These are phyloP conservation scores for Erythrobasidium hasegawianum DNA, from an alignment of 1,284 basidiomycete species.

Conservation along the genomic window DNA sequence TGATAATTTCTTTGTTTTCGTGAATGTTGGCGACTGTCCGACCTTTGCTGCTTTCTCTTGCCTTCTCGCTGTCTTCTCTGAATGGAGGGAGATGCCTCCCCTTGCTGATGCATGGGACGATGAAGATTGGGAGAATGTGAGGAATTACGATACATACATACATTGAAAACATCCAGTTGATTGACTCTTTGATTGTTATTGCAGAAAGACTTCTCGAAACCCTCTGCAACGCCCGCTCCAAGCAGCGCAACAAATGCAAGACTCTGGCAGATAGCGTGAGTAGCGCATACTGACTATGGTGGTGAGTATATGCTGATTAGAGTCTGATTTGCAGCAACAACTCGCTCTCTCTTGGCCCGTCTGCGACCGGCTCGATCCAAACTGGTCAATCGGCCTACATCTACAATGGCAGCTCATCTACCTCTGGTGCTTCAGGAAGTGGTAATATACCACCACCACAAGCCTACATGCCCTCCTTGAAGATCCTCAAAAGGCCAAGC, in stretches of 20 bases:
- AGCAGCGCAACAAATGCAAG: conserved; percentile 17
- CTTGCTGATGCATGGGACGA: conserved; percentile 26
- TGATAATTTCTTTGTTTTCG: no score
- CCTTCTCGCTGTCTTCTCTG: no score
- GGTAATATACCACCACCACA: conserved; percentile 8
- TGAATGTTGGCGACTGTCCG: no score
- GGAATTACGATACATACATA: no score
- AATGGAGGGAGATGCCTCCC: not conserved
- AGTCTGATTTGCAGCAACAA: conserved; percentile 16
- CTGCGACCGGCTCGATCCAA: not conserved
- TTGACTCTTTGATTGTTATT: not conserved
- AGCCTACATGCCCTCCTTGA: conserved; percentile 25
- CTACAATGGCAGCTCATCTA: conserved; percentile 2
- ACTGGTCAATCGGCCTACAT: conserved; percentile 1
- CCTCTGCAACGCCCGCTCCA: not conserved
- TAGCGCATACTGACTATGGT: not conserved
- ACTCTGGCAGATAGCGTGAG: conserved; percentile 34
- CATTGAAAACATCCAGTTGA: not conserved
- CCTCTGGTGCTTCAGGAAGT: not conserved
- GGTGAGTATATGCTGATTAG: not conserved
- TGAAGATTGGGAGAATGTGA: conserved; percentile 29
- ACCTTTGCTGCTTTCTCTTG: no score
- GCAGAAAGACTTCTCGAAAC: conserved; percentile 25
- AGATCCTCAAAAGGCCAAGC: conserved; percentile 27
- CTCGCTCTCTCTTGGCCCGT: conserved; percentile 30